phyloP scores from a whole-genome alignment of 169 alveolate genomes.

The Eimeria tenella region DNA sequence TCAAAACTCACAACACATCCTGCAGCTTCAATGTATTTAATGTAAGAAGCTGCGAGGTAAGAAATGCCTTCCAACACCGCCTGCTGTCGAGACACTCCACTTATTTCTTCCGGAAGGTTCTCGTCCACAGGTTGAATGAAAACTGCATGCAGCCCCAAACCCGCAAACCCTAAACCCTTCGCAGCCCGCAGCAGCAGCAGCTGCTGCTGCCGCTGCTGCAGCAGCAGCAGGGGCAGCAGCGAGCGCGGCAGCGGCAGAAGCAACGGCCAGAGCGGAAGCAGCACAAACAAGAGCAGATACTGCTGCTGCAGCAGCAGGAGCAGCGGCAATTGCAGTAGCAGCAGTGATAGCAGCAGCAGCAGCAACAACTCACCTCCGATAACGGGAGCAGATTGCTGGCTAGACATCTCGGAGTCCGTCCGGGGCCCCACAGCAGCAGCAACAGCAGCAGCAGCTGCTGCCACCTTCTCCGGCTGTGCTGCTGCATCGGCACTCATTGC shows the following conservation, averaged over 20 bases:
- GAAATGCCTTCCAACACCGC: no score
- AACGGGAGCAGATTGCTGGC: no score
- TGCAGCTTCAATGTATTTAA: background rate
- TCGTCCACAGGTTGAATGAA: background rate
- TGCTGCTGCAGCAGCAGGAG: background rate
- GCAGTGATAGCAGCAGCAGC: background rate
- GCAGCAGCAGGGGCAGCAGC: background rate
- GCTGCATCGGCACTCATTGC: no score
- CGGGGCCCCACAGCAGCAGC: no score
- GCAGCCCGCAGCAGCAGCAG: background rate
- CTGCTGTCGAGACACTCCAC: background rate
- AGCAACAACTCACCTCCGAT: no score
- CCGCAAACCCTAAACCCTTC: background rate
- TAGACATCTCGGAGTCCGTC: no score
- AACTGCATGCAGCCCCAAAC: background rate
- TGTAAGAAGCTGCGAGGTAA: constrained; percentile 5
- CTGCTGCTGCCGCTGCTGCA: background rate
- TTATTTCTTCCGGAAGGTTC: background rate
- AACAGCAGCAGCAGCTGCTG: no score
- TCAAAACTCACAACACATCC: background rate
- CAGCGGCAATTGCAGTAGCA: background rate
- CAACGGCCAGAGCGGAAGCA: background rate
- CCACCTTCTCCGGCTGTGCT: no score
- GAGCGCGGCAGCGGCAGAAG: background rate
- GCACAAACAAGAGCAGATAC: no score